Evolutionary conservation across 2,329 filamentous ascomycete species (phyloP), one percentile per base, ranked within the genome.

Genomic region (Orbilia javanica): DNA sequence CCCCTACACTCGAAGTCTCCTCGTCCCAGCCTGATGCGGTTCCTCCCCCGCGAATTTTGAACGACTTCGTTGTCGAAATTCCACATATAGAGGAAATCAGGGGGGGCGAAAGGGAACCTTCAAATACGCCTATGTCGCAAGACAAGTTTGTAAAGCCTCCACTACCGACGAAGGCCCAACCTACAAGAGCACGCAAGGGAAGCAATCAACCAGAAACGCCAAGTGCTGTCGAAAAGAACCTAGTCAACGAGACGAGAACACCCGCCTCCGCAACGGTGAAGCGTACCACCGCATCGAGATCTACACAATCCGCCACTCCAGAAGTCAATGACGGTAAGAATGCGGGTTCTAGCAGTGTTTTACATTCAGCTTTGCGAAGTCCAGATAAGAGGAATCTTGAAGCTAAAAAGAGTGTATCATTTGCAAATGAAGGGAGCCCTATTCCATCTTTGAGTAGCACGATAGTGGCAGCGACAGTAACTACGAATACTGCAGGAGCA

Each of bases 401-500:
- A 46, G 65, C 72, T 69, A 76, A 76, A 57, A 76, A 76, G 65
- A 57, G 65, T 42, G 72, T 76, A 18, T 76, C 72, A 36, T 76
- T 76, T 34, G 72, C 72, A 48, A 76, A 69, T 69, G 72, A 76
- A 76, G 72, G 71, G 34, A 75, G 55, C 27, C 65, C 65, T n/a
- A 55, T 31, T 2, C 48, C 39, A 36, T 29, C 4, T 7, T 15
- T 39, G 13, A 64, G 36, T 18, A 44, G 25, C 25, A 50, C n/a
- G 15, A 31, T 39, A 31, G 31, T 44, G 5, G 22, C 55, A 25
- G 57, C 44, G 13, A 27, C 22, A 11, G 22, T 44, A 25, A 46
- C 44, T 6, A 27, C 22, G 10, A 57, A 20, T 27, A 27, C n/a
- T 3, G 46, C n/a, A 2, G 42, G 3, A 36, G 60, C 57, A n/a